Evolutionary conservation across 345 rosid genomes (phyloP), one percentile per base, ranked within the genome.

Genomic region (Durio zibethinus): DNA sequence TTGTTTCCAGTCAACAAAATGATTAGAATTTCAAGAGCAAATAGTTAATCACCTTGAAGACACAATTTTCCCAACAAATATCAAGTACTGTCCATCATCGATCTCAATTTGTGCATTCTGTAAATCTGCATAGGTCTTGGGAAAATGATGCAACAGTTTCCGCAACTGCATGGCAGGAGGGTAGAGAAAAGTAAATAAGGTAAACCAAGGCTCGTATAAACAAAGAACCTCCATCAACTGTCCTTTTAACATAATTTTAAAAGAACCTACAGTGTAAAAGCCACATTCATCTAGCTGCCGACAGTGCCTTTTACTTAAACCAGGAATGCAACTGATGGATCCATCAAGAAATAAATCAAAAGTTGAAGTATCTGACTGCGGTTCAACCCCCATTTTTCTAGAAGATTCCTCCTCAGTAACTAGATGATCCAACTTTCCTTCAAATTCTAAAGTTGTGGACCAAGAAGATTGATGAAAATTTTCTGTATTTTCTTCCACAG

Each of bases 61-160:
- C 47, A 88, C 60, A 73, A 91, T 62, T 82, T 84, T 89, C 59
- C 98, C 98, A 82, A 92, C 86, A 78, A 94, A 93, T 71, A 93
- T 92, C 81, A 93, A 83, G 87, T 96, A 89, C 80, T 93, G 94
- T 47, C 98, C 97, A 86, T 92, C 97, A 73, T 86, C 87, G 63
- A 93, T 83, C 78, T 89, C 95, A 83, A 80, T 82, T 33, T 85
- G 93, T 18, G 94, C 93, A 78, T 93, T 96, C 85, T 86, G 94
- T 79, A 92, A 86, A 86, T 93, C 98, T 56, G 89, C 99, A 84
- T 93, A 93, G 82, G 95, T 91, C 78, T 94, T 89, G 80, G 99
- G 98, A 83, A 93, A 96, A 88, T 93, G 97, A 85, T 91, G 93
- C 75, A 90, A 80, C 80, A 96, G 78, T 82, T 93, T 92, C 82